Evolutionary conservation across 202 grass and related monocot genomes (phyloP).

Genomic region (Zoysia matrella): DNA sequence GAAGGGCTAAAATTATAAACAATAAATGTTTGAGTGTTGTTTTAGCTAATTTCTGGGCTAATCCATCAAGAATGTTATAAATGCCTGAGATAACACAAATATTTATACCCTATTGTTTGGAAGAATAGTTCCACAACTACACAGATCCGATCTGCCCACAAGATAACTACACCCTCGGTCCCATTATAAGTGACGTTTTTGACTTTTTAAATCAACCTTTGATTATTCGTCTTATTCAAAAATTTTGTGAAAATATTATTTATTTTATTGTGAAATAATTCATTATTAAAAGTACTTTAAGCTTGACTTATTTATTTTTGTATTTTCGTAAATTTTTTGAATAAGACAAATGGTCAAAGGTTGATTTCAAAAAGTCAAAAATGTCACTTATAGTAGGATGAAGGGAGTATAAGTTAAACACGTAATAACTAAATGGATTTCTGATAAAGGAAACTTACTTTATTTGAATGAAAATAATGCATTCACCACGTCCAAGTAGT

Average conservation of each 20-base stretch:
- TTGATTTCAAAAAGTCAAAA: too few relatives aligned
- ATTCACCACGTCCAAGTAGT: slow-evolving; percentile 37
- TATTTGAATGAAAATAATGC: slow-evolving; percentile 45
- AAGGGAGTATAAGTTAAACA: neutral
- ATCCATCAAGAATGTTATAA: neutral
- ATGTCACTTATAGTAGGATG: too few relatives aligned
- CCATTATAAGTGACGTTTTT: too few relatives aligned
- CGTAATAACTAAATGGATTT: neutral
- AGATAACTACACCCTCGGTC: too few relatives aligned
- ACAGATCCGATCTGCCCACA: slow-evolving; percentile 7
- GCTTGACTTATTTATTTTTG: too few relatives aligned
- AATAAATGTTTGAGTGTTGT: neutral
- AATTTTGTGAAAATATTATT: too few relatives aligned
- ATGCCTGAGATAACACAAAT: slow-evolving; percentile 25
- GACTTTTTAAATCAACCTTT: too few relatives aligned
- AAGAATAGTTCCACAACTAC: slow-evolving; percentile 26
- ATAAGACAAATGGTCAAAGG: too few relatives aligned
- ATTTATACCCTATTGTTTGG: neutral
- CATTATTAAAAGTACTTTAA: too few relatives aligned
- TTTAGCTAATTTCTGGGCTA: neutral
- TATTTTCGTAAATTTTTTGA: too few relatives aligned
- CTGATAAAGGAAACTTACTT: slow-evolving; percentile 33
- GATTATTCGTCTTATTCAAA: too few relatives aligned
- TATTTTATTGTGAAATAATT: too few relatives aligned
- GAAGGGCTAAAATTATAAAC: neutral